Conservation (phyloP, 164 flowering plant species). For the Aristolochia californica region DNA sequence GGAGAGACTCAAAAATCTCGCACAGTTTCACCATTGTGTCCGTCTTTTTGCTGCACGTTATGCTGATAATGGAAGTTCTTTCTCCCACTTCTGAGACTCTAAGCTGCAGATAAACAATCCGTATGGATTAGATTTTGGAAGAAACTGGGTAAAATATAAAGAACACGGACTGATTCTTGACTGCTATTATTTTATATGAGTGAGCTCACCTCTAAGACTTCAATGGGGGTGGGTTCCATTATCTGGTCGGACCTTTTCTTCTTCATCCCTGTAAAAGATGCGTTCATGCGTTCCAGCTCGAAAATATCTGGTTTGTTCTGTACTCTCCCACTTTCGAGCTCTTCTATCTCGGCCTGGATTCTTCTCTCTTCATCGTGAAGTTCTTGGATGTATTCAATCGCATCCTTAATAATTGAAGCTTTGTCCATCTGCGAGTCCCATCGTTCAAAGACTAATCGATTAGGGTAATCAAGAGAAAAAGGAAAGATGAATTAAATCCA, state of each 20-base stretch:
- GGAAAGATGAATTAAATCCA: no score
- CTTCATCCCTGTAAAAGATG: slow-evolving; percentile 20
- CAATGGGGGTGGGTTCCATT: slow-evolving; percentile 42
- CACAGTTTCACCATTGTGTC: slow-evolving; percentile 79
- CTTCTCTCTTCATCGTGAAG: slow-evolving; percentile 54
- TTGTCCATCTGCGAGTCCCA: slow-evolving; percentile 55
- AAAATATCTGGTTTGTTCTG: slow-evolving; percentile 12
- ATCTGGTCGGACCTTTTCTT: slow-evolving; percentile 27
- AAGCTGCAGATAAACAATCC: slow-evolving; percentile 26
- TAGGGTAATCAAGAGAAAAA: no score
- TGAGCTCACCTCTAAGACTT: slow-evolving; percentile 48
- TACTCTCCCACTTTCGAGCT: slow-evolving; percentile 40
- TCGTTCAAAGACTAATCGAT: not conserved
- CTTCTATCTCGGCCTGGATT: slow-evolving; percentile 42
- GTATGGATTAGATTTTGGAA: not conserved
- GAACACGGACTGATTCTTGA: not conserved
- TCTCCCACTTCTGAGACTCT: slow-evolving; percentile 57
- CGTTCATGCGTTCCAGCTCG: slow-evolving; percentile 1
- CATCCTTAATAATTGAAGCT: slow-evolving; percentile 78
- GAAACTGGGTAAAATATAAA: no score
- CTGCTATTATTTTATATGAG: no score
- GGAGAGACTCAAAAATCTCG: slow-evolving; percentile 59
- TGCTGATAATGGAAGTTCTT: slow-evolving; percentile 45
- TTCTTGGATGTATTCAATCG: slow-evolving; percentile 63
- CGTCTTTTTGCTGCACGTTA: slow-evolving; percentile 51